phyloP scores from a whole-genome alignment of 2,329 filamentous ascomycete genomes.

The Colletotrichum sp. region DNA sequence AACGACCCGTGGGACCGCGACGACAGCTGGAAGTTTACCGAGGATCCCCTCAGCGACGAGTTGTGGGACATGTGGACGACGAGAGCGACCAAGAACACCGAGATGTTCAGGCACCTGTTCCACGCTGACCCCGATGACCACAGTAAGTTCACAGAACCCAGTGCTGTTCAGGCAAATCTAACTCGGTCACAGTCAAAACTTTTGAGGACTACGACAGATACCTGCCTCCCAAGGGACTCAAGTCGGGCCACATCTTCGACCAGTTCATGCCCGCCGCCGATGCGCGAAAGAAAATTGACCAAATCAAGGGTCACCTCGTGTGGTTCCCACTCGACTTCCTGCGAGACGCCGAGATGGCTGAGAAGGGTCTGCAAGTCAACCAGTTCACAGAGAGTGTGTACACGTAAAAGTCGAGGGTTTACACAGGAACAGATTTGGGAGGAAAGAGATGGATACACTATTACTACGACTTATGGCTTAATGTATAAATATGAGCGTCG shows the following conservation, averaged over 20 bases:
- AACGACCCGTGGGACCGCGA: slow-evolving; percentile 69
- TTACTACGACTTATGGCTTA: background rate
- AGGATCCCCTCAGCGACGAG: slow-evolving; percentile 72
- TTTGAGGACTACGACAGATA: slow-evolving; percentile 92
- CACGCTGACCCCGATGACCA: slow-evolving; percentile 89
- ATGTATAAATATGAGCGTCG: background rate
- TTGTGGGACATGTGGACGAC: slow-evolving; percentile 74
- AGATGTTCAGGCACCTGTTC: slow-evolving; percentile 79
- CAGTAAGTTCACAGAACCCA: slow-evolving; percentile 51
- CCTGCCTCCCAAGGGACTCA: slow-evolving; percentile 71
- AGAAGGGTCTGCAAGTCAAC: slow-evolving; percentile 87
- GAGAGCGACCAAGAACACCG: slow-evolving; percentile 73
- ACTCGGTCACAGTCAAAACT: slow-evolving; percentile 66
- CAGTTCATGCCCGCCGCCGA: slow-evolving; percentile 75
- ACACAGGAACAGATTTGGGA: slow-evolving; percentile 53
- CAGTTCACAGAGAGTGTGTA: slow-evolving; percentile 86
- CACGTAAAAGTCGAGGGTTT: slow-evolving; percentile 49
- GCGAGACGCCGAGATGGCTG: slow-evolving; percentile 85
- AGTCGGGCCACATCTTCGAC: slow-evolving; percentile 87
- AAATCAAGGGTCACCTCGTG: slow-evolving; percentile 83
- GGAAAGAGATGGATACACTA: background rate
- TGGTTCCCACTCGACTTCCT: slow-evolving; percentile 96
- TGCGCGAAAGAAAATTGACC: slow-evolving; percentile 75
- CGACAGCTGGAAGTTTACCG: slow-evolving; percentile 68
- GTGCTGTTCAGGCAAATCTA: slow-evolving; percentile 7